These are phyloP conservation scores for Suillus spraguei DNA, from an alignment of 768 basidiomycete genomes.

Conservation along the genomic window DNA sequence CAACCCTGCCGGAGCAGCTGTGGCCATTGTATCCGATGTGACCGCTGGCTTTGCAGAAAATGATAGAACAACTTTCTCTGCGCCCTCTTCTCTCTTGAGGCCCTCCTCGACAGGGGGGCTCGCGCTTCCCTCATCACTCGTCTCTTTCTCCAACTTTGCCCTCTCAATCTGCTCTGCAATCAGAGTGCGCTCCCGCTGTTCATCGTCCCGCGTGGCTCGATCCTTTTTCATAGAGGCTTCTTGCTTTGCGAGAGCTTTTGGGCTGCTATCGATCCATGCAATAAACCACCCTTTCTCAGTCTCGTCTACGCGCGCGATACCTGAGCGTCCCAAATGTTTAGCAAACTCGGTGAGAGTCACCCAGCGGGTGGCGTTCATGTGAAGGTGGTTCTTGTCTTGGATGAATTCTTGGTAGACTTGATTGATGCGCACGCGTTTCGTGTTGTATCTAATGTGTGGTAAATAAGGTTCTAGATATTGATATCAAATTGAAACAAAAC, in stretches of 20 bases:
- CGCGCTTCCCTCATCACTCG: constrained; percentile 32
- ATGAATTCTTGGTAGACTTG: constrained; percentile 98
- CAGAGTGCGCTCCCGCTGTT: constrained; percentile 87
- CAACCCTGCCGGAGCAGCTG: constrained; percentile 42
- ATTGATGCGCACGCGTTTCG: constrained; percentile 94
- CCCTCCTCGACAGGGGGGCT: constrained; percentile 54
- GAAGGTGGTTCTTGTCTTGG: constrained; percentile 87
- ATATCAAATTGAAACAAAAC: background rate
- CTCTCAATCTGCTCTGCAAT: constrained; percentile 95
- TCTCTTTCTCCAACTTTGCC: constrained; percentile 58
- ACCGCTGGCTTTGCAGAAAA: constrained; percentile 58
- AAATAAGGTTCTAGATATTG: constrained; percentile 4
- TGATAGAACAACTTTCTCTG: constrained; percentile 77
- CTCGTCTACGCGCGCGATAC: constrained; percentile 92
- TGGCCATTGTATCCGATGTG: constrained; percentile 28
- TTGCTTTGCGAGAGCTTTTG: constrained; percentile 89
- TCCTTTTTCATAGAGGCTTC: constrained; percentile 92
- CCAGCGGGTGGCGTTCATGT: constrained; percentile 99
- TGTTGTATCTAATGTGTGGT: constrained; percentile 55
- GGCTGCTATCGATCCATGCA: constrained; percentile 96
- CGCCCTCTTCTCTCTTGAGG: constrained; percentile 70
- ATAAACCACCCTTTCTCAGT: constrained; percentile 99
- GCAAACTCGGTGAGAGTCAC: constrained; percentile 96
- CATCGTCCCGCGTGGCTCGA: constrained; percentile 87
- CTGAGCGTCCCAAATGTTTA: constrained; percentile 84